A percentile compares a stretch with the other conserved stretches of the same genome.
Evolutionary conservation across 2,329 filamentous ascomycete genomes (phyloP).

Genomic region (Aspergillus versicolor): DNA sequence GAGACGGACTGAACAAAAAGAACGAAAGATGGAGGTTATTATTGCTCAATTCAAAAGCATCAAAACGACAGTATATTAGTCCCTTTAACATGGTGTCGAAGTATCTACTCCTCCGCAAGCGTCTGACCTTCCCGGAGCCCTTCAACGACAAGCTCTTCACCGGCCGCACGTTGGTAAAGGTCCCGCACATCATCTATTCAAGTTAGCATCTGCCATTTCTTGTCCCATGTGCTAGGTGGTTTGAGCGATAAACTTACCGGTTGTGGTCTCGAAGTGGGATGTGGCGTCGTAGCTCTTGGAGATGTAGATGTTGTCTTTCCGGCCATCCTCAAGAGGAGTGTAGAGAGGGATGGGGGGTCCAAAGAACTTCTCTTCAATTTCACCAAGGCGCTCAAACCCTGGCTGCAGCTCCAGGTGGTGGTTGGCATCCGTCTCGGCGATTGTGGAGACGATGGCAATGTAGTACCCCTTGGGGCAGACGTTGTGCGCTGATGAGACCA

Average conservation of each 20-base stretch:
- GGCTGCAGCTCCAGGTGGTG: slow-evolving; percentile 93
- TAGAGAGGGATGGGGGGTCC: slow-evolving; percentile 89
- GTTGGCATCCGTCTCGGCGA: slow-evolving; percentile 87
- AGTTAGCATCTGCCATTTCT: slow-evolving; percentile 8
- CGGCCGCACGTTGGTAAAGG: slow-evolving; percentile 80
- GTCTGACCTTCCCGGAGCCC: slow-evolving; percentile 71
- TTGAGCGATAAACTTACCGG: slow-evolving; percentile 47
- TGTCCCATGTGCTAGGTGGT: neutral
- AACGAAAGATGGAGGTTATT: slow-evolving; percentile 26
- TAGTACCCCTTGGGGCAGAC: slow-evolving; percentile 99
- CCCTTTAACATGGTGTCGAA: slow-evolving; percentile 7
- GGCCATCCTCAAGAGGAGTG: slow-evolving; percentile 80
- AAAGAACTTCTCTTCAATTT: slow-evolving; percentile 97
- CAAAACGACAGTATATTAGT: slow-evolving; percentile 31
- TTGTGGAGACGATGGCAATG: slow-evolving; percentile 96
- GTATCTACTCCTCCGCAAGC: slow-evolving; percentile 38
- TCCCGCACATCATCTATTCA: slow-evolving; percentile 84
- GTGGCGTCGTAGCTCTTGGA: slow-evolving; percentile 98
- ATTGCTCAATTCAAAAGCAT: slow-evolving; percentile 26
- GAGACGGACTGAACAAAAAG: slow-evolving; percentile 18
- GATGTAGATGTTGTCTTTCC: slow-evolving; percentile 89
- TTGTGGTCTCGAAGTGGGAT: slow-evolving; percentile 93
- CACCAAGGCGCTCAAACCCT: slow-evolving; percentile 86
- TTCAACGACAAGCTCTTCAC: slow-evolving; percentile 84
- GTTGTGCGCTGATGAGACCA: slow-evolving; percentile 93